Evolutionary conservation across 257 asterid species (phyloP), one percentile per base, ranked within the genome.

Genomic region (Penstemon newberryi): DNA sequence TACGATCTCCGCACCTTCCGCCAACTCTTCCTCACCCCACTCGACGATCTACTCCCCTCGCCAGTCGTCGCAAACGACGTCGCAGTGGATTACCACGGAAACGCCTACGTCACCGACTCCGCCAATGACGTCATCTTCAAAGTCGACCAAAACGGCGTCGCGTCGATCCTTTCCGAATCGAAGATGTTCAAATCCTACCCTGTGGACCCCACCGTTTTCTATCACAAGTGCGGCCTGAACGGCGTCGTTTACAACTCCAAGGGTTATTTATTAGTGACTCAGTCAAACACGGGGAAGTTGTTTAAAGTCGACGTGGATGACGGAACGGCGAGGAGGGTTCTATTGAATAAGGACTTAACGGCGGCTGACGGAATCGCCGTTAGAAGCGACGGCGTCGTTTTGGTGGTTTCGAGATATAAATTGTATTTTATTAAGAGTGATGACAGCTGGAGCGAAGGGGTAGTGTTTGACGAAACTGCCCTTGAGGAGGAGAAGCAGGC

Each of bases 391-490:
- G 97, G 97, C 62, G 85, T 84, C 56, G 79, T 88, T 13, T 58
- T 87, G 81, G 92, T 84, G n/a, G 94, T 86, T 42, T 85, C 93
- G 18, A 79, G 67, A 70, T 70, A 74, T 3, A 90, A 77, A 70
- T 6, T 87, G 69, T 81, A 82, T 39, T 90, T 74, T 38, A 12
- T 90, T 46, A 83, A 79, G 73, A 90, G 97, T 39, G 79, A 68
- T n/a, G 96, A 93, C 36, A 80, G 94, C 63, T 93, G 98, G 98
- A 72, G 83, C 49, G 79, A 82, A 60, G 95, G 94, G 0, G 88
- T 53, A 4, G 94, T 93, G 65, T 90, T 78, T 81, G 98, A 93
- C 87, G 97, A 93, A 84, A 88, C 89, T 70, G 73, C 84, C 80
- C 92, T 93, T 8, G 95, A 84, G 3, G 81, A 72, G 63, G 92